Evolutionary conservation across 140 eudicot genomes (phyloP).

Genomic region (Bidens hawaiensis): DNA sequence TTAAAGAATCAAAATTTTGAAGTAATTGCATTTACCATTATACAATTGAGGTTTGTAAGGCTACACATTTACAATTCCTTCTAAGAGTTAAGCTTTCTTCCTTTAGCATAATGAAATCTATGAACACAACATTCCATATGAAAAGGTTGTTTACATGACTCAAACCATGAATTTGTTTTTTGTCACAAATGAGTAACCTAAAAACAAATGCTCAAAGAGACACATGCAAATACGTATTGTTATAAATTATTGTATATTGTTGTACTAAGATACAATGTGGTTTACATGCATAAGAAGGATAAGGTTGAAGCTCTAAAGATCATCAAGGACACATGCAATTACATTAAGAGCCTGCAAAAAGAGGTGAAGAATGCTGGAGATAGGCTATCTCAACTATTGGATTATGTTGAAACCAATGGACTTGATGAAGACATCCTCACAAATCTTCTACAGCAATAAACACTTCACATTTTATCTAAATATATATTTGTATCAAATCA

Average conservation of each 20-base stretch:
- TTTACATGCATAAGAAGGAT: neutral
- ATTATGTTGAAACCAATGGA: constrained; percentile 10
- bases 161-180: neutral
- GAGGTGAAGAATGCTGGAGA: constrained; percentile 39
- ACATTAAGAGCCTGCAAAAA: constrained; percentile 44
- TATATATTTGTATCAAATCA: neutral
- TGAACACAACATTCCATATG: neutral
- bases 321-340: constrained; percentile 42
- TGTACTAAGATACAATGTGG: neutral
- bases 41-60: too few species aligned
- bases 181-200: neutral
- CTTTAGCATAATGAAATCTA: too few species aligned
- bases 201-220: neutral
- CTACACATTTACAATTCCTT: too few species aligned
- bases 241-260: neutral
- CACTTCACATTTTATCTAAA: neutral
- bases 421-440: constrained; percentile 8
- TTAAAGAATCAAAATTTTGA: too few species aligned
- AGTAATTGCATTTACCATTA: too few species aligned
- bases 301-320: constrained; percentile 37
- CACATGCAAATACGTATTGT: too few species aligned
- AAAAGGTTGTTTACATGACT: neutral
- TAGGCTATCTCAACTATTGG: constrained; percentile 36
- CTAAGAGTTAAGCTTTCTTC: too few species aligned
- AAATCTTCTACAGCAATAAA: constrained; percentile 19